Conservation (phyloP, 2,329 filamentous ascomycete genomes). For the Teratosphaeria destructans region DNA sequence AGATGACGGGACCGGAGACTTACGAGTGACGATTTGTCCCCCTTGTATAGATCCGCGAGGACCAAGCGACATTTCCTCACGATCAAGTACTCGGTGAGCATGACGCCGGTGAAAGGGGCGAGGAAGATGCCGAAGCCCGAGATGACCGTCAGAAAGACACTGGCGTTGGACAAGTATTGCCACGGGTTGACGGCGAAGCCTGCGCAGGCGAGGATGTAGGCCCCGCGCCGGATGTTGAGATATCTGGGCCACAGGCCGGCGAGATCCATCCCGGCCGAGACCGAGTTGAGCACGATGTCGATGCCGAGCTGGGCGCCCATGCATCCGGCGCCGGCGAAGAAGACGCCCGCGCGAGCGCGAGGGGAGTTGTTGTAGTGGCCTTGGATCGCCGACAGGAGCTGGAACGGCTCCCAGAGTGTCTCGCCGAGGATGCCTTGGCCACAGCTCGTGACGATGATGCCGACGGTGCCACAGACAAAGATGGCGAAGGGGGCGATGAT, state of each 20-base stretch:
- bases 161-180: conserved; percentile 39
- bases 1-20: neutral
- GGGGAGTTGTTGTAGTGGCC: neutral
- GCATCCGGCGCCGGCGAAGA: conserved; percentile 38
- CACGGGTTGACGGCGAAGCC: conserved; percentile 41
- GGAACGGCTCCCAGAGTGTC: neutral
- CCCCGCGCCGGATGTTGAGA: conserved; percentile 47
- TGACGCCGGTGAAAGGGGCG: conserved; percentile 33
- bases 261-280: conserved; percentile 46
- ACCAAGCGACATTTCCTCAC: conserved; percentile 31
- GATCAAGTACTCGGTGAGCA: conserved; percentile 38
- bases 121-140: conserved; percentile 38
- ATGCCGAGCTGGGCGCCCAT: conserved; percentile 38
- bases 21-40: conserved; percentile 30
- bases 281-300: conserved; percentile 37
- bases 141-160: conserved; percentile 39
- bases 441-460: neutral
- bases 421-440: neutral
- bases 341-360: conserved; percentile 31
- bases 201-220: conserved; percentile 38
- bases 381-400: neutral
- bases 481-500: neutral
- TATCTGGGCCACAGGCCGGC: conserved; percentile 33
- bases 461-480: neutral
- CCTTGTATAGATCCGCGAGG: conserved; percentile 34